Evolutionary conservation across 257 asterid genomes (phyloP).

Genomic region (Plantago elongata): DNA sequence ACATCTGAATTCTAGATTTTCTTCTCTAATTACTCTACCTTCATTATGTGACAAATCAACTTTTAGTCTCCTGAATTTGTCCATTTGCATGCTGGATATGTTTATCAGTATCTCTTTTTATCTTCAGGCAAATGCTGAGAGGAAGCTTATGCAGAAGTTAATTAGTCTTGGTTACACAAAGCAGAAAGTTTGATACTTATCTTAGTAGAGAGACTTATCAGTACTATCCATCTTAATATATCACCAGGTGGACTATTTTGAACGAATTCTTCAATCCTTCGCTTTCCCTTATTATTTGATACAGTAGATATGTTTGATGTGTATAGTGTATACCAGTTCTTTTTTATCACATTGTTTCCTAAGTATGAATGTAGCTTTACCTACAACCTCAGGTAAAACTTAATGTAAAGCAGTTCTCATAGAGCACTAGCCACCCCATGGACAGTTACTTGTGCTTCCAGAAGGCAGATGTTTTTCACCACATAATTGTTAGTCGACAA

Average conservation of each 20-base stretch:
- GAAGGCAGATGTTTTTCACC: constrained; percentile 37
- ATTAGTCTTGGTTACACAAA: constrained; percentile 55
- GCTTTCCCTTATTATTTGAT: constrained; percentile 3
- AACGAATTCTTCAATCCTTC: constrained; percentile 8
- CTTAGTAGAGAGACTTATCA: constrained; percentile 11
- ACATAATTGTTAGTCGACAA: constrained; percentile 27
- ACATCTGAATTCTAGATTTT: not conserved
- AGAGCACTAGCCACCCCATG: constrained; percentile 44
- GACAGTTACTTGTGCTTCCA: constrained; percentile 56
- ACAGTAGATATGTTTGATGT: not conserved
- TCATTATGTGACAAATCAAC: not conserved
- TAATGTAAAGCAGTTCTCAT: constrained; percentile 14
- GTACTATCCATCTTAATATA: not conserved
- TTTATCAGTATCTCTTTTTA: not conserved
- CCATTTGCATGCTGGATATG: not conserved
- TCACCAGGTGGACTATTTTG: not conserved
- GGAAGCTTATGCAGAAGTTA: constrained; percentile 66
- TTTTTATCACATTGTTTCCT: not conserved
- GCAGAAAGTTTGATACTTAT: constrained; percentile 29
- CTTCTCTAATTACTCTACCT: not conserved
- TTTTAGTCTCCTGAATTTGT: not conserved
- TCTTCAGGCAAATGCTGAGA: constrained; percentile 82
- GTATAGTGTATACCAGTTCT: not conserved
- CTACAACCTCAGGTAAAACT: too few species aligned
- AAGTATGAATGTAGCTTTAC: not conserved